Evolutionary conservation across 306 rosid species (phyloP).

Genomic region (Prunus salicina): DNA sequence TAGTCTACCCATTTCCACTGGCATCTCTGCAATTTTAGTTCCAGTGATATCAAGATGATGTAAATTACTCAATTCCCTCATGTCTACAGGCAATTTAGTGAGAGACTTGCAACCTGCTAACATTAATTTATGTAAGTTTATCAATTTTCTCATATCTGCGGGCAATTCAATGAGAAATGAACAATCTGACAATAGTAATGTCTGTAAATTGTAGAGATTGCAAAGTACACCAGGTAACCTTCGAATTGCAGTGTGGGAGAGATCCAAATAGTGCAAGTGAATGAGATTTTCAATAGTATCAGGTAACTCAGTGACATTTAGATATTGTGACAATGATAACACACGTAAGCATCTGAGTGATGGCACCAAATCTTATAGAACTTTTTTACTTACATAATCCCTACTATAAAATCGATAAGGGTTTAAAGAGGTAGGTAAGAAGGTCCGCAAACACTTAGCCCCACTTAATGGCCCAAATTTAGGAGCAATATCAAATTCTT

Average conservation of each 20-base stretch:
- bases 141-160: neutral
- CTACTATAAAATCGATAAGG: too few relatives aligned
- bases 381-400: neutral
- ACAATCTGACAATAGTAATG: conserved; percentile 2
- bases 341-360: neutral
- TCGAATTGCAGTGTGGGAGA: neutral
- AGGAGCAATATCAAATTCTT: neutral
- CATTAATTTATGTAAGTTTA: neutral
- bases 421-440: neutral
- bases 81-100: too few relatives aligned
- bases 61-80: too few relatives aligned
- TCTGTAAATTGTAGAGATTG: conserved; percentile 19
- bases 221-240: neutral
- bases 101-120: too few relatives aligned
- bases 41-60: too few relatives aligned
- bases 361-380: neutral
- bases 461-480: neutral
- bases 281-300: neutral
- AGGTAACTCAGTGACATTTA: too few relatives aligned
- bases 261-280: neutral
- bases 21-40: neutral
- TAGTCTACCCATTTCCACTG: neutral
- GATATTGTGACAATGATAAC: neutral
- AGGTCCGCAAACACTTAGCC: neutral
- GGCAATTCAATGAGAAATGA: neutral